A percentile compares a stretch with the other conserved stretches of the same genome.
These are phyloP conservation scores for Aplosporella prunicola DNA, from an alignment of 2,329 filamentous ascomycete genomes.

Conservation along the genomic window DNA sequence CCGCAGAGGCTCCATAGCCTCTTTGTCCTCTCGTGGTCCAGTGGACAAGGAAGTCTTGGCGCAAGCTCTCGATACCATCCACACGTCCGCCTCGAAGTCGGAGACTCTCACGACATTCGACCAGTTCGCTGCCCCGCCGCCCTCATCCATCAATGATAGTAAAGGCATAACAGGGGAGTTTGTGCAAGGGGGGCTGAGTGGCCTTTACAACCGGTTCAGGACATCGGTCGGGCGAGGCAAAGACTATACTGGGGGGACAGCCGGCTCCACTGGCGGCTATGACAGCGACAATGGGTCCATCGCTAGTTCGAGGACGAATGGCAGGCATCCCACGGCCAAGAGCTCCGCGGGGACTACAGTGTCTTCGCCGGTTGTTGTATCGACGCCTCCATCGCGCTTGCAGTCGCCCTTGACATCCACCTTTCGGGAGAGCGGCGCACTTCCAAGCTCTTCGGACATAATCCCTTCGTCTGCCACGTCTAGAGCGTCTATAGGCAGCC, in stretches of 20 bases:
- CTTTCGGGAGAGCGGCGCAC: constrained; percentile 25
- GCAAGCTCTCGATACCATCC: constrained; percentile 66
- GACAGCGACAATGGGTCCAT: constrained; percentile 22
- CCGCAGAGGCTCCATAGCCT: constrained; percentile 30
- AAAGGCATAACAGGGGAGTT: constrained; percentile 63
- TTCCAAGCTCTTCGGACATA: constrained; percentile 27
- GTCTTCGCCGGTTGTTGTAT: constrained; percentile 28
- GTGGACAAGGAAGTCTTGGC: constrained; percentile 13
- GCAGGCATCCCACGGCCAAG: constrained; percentile 14
- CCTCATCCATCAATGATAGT: constrained; percentile 51
- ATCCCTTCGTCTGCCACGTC: constrained; percentile 20
- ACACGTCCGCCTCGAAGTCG: constrained; percentile 77
- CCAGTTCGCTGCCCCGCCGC: constrained; percentile 69
- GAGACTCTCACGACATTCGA: constrained; percentile 86
- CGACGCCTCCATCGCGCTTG: constrained; percentile 26
- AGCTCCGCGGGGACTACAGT: constrained; percentile 23
- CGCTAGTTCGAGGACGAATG: constrained; percentile 17
- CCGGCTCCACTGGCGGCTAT: constrained; percentile 23
- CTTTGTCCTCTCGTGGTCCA: constrained; percentile 25
- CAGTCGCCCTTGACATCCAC: constrained; percentile 29
- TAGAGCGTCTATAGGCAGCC: constrained; percentile 24
- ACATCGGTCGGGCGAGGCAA: constrained; percentile 68
- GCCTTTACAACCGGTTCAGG: constrained; percentile 76
- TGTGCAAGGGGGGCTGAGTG: constrained; percentile 77
- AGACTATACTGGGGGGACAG: constrained; percentile 35